These are phyloP conservation scores for Calonectria hongkongensis DNA, from an alignment of 2,329 filamentous ascomycete genomes.

Conservation along the genomic window DNA sequence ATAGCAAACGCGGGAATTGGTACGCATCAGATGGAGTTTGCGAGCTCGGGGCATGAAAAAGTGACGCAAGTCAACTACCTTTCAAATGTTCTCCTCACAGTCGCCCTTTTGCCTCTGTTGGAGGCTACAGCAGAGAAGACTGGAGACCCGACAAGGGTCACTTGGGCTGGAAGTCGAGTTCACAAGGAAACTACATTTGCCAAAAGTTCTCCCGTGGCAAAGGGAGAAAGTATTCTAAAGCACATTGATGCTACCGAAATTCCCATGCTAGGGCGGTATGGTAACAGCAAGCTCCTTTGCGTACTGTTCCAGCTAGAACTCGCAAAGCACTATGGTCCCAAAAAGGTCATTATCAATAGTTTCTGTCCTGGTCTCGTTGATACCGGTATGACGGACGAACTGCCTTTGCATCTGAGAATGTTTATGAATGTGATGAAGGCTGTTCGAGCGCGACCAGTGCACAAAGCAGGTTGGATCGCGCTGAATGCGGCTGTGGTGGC, in stretches of 20 bases:
- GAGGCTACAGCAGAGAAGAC: conserved; percentile 41
- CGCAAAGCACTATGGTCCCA: conserved; percentile 11
- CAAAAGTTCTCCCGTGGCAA: conserved; percentile 8
- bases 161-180: conserved; percentile 46
- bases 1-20: conserved; percentile 48
- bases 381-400: conserved; percentile 36
- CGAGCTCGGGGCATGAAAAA: conserved; percentile 49
- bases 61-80: conserved; percentile 55
- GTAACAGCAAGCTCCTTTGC: conserved; percentile 42
- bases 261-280: conserved; percentile 25
- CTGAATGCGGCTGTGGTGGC: conserved; percentile 45
- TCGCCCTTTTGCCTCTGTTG: conserved; percentile 47
- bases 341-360: conserved; percentile 45
- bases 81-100: conserved; percentile 51
- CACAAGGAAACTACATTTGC: conserved; percentile 37
- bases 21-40: conserved; percentile 8
- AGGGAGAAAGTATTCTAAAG: conserved; percentile 6
- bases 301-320: conserved; percentile 47
- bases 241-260: conserved; percentile 31
- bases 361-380: conserved; percentile 43
- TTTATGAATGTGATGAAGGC: conserved; percentile 22
- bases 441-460: conserved; percentile 31
- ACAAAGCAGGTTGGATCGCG: conserved; percentile 43
- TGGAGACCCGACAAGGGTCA: conserved; percentile 34
- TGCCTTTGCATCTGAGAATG: conserved; percentile 43